Base-by-base conservation (phyloP, 371 early-diverging fungal genomes). In the Mucor lusitanicus region DNA sequence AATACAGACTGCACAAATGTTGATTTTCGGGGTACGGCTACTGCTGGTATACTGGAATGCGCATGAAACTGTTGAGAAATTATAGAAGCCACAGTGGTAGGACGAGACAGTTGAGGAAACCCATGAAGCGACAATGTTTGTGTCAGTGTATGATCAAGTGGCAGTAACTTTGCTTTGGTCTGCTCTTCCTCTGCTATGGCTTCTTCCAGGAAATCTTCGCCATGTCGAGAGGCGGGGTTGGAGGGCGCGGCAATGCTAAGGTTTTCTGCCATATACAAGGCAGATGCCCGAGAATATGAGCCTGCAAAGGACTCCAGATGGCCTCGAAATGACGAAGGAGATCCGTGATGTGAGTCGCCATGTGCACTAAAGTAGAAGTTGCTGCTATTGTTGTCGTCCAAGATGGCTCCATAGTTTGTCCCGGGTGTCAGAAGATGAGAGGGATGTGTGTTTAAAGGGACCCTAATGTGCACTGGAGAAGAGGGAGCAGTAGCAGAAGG, bases 1-100 rank as follows among this genome's bases (percentile, higher is more conserved):
- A 86, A 87, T 5, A 78, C 65, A 17, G 85, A 76, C 44, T 88
- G 84, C 78, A 84, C 11, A 73, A 65, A 69, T 12, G 66, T 68
- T 50, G 61, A 61, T 48, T 27, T 56, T 12, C 30, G 11, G 35
- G 62, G 35, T n/a, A 44, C 46, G 19, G 48, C 25, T 17, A 35
- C 40, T 6, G 23, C 75, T 75, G 40, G 67, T 6, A 30, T 17
- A 5, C 21, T n/a, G 15, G n/a, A n/a, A 11, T 61, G 46, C 4
- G 15, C n/a, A 37, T 39, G 56, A 23, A 64, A 66, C 21, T 58
- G 54, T 28, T 69, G 55, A 30, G 65, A 70, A 15, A 70, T 30
- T 3, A 70, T 39, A 13, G 70, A 62, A 3, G 62, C 59, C 3
- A 70, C 58, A 1, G 70, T 70, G 8, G 65, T 65, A 42, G 59